Conservation (phyloP, 306 rosid genomes). For the Corylus americana region DNA sequence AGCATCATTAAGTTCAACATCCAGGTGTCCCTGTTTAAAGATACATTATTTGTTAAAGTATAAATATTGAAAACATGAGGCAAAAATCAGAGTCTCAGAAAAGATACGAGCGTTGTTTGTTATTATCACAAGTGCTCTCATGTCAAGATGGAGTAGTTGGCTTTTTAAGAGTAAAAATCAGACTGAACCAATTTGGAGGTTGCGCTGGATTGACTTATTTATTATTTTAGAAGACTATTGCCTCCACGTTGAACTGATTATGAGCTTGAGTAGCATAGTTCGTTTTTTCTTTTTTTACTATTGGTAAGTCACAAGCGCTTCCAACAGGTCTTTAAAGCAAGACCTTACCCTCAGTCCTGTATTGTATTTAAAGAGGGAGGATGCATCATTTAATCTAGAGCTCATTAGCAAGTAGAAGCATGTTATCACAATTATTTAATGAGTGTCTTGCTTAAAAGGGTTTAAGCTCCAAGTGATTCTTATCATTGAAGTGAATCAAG, state of each 20-base stretch:
- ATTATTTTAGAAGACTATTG: not conserved
- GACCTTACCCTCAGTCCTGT: no score
- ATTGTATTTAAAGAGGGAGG: no score
- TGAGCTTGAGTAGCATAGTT: no score
- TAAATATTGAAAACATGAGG: slow-evolving; percentile 1
- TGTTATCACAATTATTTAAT: no score
- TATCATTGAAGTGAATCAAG: no score
- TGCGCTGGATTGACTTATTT: not conserved
- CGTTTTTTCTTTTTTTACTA: no score
- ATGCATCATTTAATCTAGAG: no score
- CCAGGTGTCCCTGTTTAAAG: slow-evolving; percentile 76
- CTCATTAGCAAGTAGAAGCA: no score
- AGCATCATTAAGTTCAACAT: slow-evolving; percentile 81
- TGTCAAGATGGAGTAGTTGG: not conserved
- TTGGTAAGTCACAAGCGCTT: no score
- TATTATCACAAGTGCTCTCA: not conserved
- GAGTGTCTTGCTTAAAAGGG: no score
- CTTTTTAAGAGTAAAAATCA: not conserved
- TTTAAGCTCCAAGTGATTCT: no score
- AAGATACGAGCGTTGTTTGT: not conserved
- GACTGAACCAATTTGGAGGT: not conserved
- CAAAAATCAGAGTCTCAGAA: slow-evolving; percentile 24
- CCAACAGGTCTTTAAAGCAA: no score
- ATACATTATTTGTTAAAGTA: slow-evolving; percentile 17
- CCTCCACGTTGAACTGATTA: not conserved